Evolutionary conservation across 345 rosid species (phyloP).

Genomic region (Erodium maritimum): DNA sequence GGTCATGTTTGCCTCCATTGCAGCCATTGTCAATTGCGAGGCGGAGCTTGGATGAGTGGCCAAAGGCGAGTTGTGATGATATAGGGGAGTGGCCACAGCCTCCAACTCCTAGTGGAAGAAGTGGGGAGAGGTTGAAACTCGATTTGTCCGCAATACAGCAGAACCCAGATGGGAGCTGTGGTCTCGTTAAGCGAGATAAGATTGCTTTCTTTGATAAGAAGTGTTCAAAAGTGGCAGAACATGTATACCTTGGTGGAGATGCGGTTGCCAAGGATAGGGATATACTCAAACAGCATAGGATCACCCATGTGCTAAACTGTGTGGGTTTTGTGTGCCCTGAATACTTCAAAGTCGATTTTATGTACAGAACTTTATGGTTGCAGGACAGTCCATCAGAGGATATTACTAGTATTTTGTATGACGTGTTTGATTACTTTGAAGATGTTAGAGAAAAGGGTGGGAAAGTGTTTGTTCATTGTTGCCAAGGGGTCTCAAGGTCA

Average conservation of each 20-base stretch:
- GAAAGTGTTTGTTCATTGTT: slow-evolving; percentile 93
- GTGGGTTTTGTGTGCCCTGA: slow-evolving; percentile 98
- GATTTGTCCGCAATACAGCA: slow-evolving; percentile 74
- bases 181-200: slow-evolving; percentile 72
- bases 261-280: slow-evolving; percentile 83
- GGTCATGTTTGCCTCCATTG: slow-evolving; percentile 89
- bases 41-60: slow-evolving; percentile 97
- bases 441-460: slow-evolving; percentile 90
- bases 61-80: slow-evolving; percentile 89
- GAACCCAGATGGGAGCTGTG: slow-evolving; percentile 53
- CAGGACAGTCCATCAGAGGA: slow-evolving; percentile 99
- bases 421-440: slow-evolving; percentile 97
- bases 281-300: slow-evolving; percentile 67
- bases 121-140: slow-evolving; percentile 88
- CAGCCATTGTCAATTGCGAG: slow-evolving; percentile 87
- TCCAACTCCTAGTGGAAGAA: slow-evolving; percentile 73
- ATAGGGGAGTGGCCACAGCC: slow-evolving; percentile 96
- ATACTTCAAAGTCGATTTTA: slow-evolving; percentile 79
- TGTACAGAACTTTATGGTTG: slow-evolving; percentile 92
- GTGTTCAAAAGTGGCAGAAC: slow-evolving; percentile 93
- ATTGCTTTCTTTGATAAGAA: slow-evolving; percentile 92
- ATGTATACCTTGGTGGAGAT: slow-evolving; percentile 93
- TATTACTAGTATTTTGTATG: slow-evolving; percentile 91
- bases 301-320: slow-evolving; percentile 87
- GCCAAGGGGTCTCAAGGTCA: slow-evolving; percentile 97